These are phyloP conservation scores for Mycena leptocephala DNA, from an alignment of 768 basidiomycete genomes.

Conservation along the genomic window DNA sequence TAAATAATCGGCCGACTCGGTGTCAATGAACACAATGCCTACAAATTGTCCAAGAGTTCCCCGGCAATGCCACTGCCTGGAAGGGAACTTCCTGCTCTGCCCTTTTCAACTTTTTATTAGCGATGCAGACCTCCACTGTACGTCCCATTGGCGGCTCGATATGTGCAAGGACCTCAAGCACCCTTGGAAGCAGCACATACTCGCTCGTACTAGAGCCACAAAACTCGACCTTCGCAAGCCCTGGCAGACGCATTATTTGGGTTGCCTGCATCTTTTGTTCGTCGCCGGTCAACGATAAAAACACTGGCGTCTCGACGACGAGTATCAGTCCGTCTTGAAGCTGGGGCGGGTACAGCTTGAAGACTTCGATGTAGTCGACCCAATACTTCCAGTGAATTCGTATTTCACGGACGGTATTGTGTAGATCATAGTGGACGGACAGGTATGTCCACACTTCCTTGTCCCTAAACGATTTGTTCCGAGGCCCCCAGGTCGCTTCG, in stretches of 20 bases:
- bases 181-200: background rate
- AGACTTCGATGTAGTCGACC: background rate
- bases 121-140: background rate
- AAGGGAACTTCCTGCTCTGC: background rate
- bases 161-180: background rate
- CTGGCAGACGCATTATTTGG: background rate
- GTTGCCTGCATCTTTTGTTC: background rate
- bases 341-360: background rate
- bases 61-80: too few species aligned
- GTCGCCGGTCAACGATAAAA: background rate
- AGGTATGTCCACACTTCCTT: background rate
- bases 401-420: constrained; percentile 6
- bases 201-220: background rate
- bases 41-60: too few species aligned
- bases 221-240: background rate
- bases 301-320: background rate
- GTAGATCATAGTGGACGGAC: background rate
- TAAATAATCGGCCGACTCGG: too few species aligned
- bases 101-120: background rate
- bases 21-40: too few species aligned
- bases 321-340: background rate
- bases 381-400: background rate
- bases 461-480: too few species aligned
- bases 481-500: too few species aligned
- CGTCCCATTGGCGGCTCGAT: background rate